Base-by-base conservation (phyloP, 805 yeast species). In the Ogataea allantospora region DNA sequence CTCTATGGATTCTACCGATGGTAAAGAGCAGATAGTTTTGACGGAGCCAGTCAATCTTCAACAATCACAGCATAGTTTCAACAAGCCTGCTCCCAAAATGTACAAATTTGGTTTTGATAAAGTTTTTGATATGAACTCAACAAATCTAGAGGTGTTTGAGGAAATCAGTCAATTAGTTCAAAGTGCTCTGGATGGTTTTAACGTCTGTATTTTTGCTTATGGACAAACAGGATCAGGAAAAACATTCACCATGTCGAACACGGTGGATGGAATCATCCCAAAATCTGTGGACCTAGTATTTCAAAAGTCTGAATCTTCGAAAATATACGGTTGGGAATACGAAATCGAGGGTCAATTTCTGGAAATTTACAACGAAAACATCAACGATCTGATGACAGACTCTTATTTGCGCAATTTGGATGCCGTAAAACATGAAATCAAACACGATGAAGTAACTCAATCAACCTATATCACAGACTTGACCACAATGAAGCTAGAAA, bases 191-290 rank as follows among this genome's bases (percentile, higher is more conserved):
- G 95, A 91, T 61, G 99, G 99, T 0, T 80, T 71, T 54, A 88
- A 88, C 50, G 96, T 88, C 3, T 88, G 97, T 60, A 86, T 93
- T 2, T 88, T 91, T 66, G 95, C 98, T 0, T 91, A 93, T 58
- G 99, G 99, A 1, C 99, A 91, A 61, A 93, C 99, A 0, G 96
- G 93, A 0, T 83, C 97, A 0, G 99, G 99, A 3, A 91, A 91
- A 57, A 91, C 98, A 0, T 81, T 64, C 58, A 93, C 99, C 0
- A 93, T 91, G 98, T 74, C 88, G 2, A 65, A 71, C 17, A 64
- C 74, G 0, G 53, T 60, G 1, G 83, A 82, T 53, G 98, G 99
- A 11, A 77, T 91, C 67, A 87, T 88, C 22, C 88, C 95, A 1
- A 67, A 76, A 12, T 83, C 96, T 0, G 71, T 89, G 10, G 60